These are phyloP conservation scores for Beauveria medogensis DNA, from an alignment of 2,329 filamentous ascomycete genomes.

Conservation along the genomic window DNA sequence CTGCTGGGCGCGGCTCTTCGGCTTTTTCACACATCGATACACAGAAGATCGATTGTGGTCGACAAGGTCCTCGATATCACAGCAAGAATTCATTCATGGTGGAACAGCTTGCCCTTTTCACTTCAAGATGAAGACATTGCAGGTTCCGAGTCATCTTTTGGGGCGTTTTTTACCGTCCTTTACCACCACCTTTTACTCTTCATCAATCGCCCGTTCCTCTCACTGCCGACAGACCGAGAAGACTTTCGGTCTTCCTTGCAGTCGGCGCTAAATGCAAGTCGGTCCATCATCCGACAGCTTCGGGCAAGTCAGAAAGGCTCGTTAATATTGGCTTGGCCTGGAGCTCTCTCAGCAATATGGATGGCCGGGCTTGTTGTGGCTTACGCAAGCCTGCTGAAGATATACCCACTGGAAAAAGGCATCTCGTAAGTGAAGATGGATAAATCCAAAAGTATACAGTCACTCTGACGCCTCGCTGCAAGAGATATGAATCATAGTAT, in stretches of 20 bases:
- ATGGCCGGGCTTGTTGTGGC: conserved; percentile 29
- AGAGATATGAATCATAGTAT: not conserved
- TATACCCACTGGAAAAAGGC: conserved; percentile 19
- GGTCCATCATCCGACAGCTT: conserved; percentile 20
- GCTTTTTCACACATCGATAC: conserved; percentile 20
- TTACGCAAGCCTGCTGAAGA: conserved; percentile 23
- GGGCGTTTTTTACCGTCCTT: conserved; percentile 21
- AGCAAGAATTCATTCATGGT: conserved; percentile 18
- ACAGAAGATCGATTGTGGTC: conserved; percentile 15
- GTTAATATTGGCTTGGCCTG: conserved; percentile 26
- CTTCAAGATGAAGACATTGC: conserved; percentile 13
- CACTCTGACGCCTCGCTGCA: not conserved
- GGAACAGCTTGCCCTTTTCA: conserved; percentile 17
- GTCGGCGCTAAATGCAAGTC: conserved; percentile 21
- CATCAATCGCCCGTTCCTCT: conserved; percentile 27
- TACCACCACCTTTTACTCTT: conserved; percentile 26
- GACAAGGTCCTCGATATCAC: conserved; percentile 16
- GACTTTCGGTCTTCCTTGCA: conserved; percentile 25
- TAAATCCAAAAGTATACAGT: not conserved
- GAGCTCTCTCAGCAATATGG: conserved; percentile 26
- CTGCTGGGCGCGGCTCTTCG: conserved; percentile 16
- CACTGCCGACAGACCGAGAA: conserved; percentile 19
- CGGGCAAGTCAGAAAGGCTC: conserved; percentile 14
- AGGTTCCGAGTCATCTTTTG: not conserved
- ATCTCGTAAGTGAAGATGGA: conserved; percentile 5